phyloP scores from a whole-genome alignment of 805 yeast genomes.

The Priceomyces fermenticarens region DNA sequence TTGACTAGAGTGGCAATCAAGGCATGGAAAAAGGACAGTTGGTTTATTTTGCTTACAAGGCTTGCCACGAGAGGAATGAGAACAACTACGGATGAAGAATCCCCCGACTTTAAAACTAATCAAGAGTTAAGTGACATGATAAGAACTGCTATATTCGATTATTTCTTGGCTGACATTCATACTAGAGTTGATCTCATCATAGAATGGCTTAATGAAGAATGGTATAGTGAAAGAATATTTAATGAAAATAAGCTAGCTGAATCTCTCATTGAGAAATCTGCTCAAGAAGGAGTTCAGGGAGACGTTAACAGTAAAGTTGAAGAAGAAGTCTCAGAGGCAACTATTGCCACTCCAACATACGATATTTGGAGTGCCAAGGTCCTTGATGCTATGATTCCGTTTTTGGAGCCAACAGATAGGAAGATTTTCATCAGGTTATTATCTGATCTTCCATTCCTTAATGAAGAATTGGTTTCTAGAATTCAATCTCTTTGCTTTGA shows the following conservation, averaged over 20 bases:
- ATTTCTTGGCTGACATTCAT: slow-evolving; percentile 71
- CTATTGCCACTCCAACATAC: slow-evolving; percentile 50
- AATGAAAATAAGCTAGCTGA: slow-evolving; percentile 27
- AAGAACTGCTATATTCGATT: slow-evolving; percentile 67
- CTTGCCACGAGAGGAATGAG: slow-evolving; percentile 78
- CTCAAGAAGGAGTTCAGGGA: slow-evolving; percentile 13
- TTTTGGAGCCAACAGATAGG: slow-evolving; percentile 76
- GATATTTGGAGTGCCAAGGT: slow-evolving; percentile 66
- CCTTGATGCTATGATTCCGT: slow-evolving; percentile 78
- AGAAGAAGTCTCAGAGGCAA: slow-evolving; percentile 12
- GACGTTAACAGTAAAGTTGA: slow-evolving; percentile 17
- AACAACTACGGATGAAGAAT: slow-evolving; percentile 17
- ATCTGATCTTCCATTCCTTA: slow-evolving; percentile 82
- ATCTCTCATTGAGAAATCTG: slow-evolving; percentile 11
- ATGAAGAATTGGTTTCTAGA: slow-evolving; percentile 56
- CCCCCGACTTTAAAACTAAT: slow-evolving; percentile 22
- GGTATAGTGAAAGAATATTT: slow-evolving; percentile 61
- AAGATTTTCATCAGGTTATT: slow-evolving; percentile 77
- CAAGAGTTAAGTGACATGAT: slow-evolving; percentile 56
- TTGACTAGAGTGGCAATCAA: slow-evolving; percentile 57
- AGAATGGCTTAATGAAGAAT: slow-evolving; percentile 95
- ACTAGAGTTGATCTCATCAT: slow-evolving; percentile 70
- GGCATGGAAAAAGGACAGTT: slow-evolving; percentile 59
- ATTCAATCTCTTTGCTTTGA: slow-evolving; percentile 77
- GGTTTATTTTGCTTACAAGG: slow-evolving; percentile 74